phyloP scores from a whole-genome alignment of 2,329 filamentous ascomycete species.

The Penicillium brasilianum region DNA sequence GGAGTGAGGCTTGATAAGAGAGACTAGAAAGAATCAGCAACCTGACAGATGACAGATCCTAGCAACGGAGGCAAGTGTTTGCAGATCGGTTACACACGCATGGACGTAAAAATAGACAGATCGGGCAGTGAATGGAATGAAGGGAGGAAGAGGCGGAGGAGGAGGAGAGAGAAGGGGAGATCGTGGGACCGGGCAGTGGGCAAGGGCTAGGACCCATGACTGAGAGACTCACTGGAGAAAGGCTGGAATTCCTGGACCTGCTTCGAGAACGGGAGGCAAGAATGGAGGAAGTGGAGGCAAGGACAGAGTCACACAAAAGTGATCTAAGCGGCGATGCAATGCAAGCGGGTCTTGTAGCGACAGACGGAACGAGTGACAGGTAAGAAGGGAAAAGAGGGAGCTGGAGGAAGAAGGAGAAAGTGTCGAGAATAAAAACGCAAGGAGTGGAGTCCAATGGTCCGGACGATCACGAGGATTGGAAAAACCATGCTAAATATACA shows the following conservation, averaged over 20 bases:
- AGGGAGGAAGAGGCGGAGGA: constrained; percentile 12
- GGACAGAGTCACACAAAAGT: neutral
- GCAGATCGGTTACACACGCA: constrained; percentile 1
- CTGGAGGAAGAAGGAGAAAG: constrained; percentile 13
- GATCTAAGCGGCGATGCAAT: neutral
- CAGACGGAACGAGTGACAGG: constrained; percentile 1
- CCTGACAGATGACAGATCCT: neutral
- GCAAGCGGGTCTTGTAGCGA: constrained; percentile 11
- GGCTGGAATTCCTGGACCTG: constrained; percentile 4
- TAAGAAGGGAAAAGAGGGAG: constrained; percentile 1
- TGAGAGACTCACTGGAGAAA: constrained; percentile 18
- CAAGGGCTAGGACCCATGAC: constrained; percentile 4
- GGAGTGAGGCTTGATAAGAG: neutral
- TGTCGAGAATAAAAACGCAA: constrained; percentile 14
- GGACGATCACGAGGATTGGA: constrained; percentile 6
- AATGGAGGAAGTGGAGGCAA: constrained; percentile 4
- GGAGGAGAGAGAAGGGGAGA: neutral
- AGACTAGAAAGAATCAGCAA: neutral
- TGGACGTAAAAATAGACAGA: constrained; percentile 8
- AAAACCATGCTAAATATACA: neutral
- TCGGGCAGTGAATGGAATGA: constrained; percentile 22
- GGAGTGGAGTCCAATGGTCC: neutral
- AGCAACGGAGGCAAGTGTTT: neutral
- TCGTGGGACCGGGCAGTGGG: no score
- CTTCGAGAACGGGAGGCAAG: constrained; percentile 10